Evolutionary conservation across 306 rosid species (phyloP).

Genomic region (Fragaria iinumae): DNA sequence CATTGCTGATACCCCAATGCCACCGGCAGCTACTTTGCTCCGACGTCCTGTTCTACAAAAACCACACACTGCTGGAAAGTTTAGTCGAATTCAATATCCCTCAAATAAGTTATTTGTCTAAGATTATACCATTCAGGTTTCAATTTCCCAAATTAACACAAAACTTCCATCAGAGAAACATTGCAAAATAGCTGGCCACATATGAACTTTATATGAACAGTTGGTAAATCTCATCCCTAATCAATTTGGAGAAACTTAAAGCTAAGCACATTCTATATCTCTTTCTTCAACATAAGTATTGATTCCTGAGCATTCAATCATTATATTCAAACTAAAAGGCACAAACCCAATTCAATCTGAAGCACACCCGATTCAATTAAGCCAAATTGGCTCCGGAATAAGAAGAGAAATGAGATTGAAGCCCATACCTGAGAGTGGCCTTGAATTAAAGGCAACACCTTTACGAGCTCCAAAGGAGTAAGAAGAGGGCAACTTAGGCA

Average conservation of each 20-base stretch:
- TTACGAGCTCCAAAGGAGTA: background rate
- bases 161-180: slow-evolving; percentile 3
- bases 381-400: background rate
- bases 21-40: slow-evolving; percentile 25
- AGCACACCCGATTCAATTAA: background rate
- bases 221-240: background rate
- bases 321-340: background rate
- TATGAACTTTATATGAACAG: background rate
- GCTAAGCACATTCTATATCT: background rate
- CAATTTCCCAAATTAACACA: slow-evolving; percentile 5
- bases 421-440: slow-evolving; percentile 34
- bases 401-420: background rate
- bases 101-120: background rate
- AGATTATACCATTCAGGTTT: slow-evolving; percentile 2
- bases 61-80: slow-evolving; percentile 32
- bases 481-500: slow-evolving; percentile 15
- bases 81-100: slow-evolving; percentile 18
- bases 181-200: slow-evolving; percentile 5
- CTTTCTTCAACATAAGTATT: background rate
- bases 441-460: slow-evolving; percentile 21
- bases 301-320: background rate
- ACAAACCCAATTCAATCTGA: background rate
- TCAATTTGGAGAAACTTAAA: background rate
- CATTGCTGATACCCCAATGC: slow-evolving; percentile 38
- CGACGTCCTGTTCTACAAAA: slow-evolving; percentile 34